These are phyloP conservation scores for Ogataea corticis DNA, from an alignment of 805 yeast species.

Conservation along the genomic window DNA sequence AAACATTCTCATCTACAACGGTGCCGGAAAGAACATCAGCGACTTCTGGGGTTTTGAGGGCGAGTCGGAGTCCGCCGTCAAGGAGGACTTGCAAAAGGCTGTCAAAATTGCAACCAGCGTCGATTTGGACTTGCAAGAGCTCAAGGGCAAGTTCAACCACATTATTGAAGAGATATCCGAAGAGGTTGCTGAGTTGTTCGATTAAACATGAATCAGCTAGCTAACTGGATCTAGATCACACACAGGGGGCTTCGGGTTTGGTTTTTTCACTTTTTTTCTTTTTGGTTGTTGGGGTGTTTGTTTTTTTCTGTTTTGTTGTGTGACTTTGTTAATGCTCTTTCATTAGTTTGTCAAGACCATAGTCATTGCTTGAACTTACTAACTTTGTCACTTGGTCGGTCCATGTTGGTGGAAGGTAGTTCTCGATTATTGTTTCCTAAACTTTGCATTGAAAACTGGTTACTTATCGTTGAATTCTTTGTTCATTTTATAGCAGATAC, in stretches of 20 bases:
- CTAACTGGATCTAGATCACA: constrained; percentile 5
- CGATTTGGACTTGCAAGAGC: constrained; percentile 19
- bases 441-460: constrained; percentile 7
- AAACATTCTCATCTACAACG: constrained; percentile 74
- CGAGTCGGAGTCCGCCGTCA: constrained; percentile 10
- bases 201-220: constrained; percentile 1
- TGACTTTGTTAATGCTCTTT: background rate
- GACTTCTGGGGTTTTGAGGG: constrained; percentile 54
- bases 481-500: constrained; percentile 1
- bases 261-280: background rate
- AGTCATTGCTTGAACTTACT: background rate
- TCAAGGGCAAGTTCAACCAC: constrained; percentile 24
- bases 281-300: background rate
- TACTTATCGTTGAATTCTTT: background rate
- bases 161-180: constrained; percentile 23
- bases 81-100: constrained; percentile 25
- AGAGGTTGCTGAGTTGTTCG: constrained; percentile 16
- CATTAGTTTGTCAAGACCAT: background rate
- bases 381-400: background rate
- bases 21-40: constrained; percentile 72
- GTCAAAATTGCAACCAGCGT: constrained; percentile 23
- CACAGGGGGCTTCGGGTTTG: background rate
- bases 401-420: background rate
- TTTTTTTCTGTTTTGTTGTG: background rate
- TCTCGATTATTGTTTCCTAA: background rate